Percentiles rank a stretch among this genome's conserved stretches.
Conservation (phyloP, 177 flowering plant species). For the Vitis hybrid region DNA sequence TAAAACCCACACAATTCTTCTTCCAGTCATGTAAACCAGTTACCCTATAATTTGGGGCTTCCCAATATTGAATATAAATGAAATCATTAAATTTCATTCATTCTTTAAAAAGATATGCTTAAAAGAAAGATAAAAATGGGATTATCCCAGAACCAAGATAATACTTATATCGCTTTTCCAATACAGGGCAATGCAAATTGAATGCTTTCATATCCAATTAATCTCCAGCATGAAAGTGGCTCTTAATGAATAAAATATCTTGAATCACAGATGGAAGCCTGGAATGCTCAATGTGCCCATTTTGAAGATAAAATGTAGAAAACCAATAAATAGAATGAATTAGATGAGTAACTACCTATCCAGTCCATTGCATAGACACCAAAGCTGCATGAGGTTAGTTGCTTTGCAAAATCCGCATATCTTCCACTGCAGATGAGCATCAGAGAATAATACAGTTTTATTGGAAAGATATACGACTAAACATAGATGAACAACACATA, state of each 20-base stretch:
- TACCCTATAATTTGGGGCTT: too few relatives aligned
- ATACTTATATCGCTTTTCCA: too few relatives aligned
- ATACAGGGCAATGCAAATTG: too few relatives aligned
- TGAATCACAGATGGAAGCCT: too few relatives aligned
- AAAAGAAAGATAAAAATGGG: too few relatives aligned
- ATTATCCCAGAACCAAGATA: too few relatives aligned
- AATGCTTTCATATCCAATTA: too few relatives aligned
- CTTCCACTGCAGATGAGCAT: slow-evolving; percentile 71
- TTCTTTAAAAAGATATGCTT: too few relatives aligned
- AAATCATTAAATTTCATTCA: too few relatives aligned
- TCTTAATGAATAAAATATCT: too few relatives aligned
- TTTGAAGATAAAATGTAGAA: not conserved
- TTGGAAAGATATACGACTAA: not conserved
- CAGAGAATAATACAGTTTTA: slow-evolving; percentile 9
- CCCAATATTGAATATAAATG: too few relatives aligned
- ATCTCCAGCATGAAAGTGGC: too few relatives aligned
- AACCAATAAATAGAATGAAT: not conserved
- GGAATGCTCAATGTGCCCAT: not conserved
- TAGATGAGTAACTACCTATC: slow-evolving; percentile 56
- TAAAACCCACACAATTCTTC: not conserved
- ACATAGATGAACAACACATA: not conserved
- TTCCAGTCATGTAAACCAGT: not conserved
- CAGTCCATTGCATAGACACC: slow-evolving; percentile 99
- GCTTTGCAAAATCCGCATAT: slow-evolving; percentile 84
- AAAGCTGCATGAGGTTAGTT: slow-evolving; percentile 69